Conservation (phyloP, 2,329 filamentous ascomycete species). For the Colletotrichum liaoningense region DNA sequence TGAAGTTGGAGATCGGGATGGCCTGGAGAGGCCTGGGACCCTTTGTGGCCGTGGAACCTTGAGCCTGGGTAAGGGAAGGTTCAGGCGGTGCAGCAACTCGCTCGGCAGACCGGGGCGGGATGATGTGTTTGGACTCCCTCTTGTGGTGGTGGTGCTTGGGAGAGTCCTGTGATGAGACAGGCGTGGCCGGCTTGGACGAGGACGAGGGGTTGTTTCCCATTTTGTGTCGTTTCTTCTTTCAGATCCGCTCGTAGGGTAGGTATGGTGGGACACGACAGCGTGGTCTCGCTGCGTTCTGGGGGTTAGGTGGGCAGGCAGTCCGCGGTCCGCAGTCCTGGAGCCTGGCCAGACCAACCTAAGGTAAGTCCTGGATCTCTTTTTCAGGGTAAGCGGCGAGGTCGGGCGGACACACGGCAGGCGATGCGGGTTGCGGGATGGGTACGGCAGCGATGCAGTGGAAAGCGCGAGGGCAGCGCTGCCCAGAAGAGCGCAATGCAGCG, state of each 20-base stretch:
- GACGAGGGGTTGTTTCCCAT: constrained; percentile 52
- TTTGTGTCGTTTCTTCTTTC: constrained; percentile 36
- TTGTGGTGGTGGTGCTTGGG: constrained; percentile 41
- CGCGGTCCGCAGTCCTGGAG: constrained; percentile 29
- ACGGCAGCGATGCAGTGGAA: constrained; percentile 18
- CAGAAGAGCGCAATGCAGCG: constrained; percentile 9
- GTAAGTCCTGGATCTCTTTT: constrained; percentile 16
- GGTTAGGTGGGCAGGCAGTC: constrained; percentile 13
- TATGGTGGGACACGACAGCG: constrained; percentile 32
- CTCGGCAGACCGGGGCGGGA: constrained; percentile 65
- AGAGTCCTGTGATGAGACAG: constrained; percentile 42
- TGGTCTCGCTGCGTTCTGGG: constrained; percentile 27
- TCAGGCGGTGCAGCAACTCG: constrained; percentile 71
- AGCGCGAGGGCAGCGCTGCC: constrained; percentile 14
- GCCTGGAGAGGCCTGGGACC: constrained; percentile 60
- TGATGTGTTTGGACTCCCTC: constrained; percentile 63
- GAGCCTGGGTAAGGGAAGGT: constrained; percentile 70
- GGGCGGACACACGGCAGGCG: constrained; percentile 15
- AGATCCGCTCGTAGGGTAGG: constrained; percentile 19
- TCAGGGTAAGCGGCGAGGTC: constrained; percentile 28
- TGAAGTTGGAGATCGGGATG: constrained; percentile 61
- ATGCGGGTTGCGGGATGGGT: constrained; percentile 24
- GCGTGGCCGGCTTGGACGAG: constrained; percentile 47
- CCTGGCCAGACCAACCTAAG: constrained; percentile 18
- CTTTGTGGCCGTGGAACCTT: constrained; percentile 63